A percentile compares a stretch with the other conserved stretches of the same genome.
Evolutionary conservation across 257 asterid genomes (phyloP).

Genomic region (Nicotiana tomentosiformis): DNA sequence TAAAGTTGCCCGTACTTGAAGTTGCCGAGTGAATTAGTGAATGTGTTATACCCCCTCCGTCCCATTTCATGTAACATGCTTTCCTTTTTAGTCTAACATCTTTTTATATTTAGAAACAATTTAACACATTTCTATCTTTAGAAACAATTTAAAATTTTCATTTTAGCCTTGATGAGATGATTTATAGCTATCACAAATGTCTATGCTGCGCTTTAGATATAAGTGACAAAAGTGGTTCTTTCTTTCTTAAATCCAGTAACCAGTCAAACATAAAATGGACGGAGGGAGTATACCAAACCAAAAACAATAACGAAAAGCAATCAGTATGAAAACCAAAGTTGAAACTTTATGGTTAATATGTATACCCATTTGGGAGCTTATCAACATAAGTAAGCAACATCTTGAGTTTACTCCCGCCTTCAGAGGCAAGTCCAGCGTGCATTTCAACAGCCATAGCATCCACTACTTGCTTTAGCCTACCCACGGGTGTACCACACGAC

Average conservation of each 20-base stretch:
- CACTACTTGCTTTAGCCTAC: slow-evolving; percentile 70
- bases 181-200: too few relatives aligned
- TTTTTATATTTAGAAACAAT: too few relatives aligned
- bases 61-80: too few relatives aligned
- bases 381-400: slow-evolving; percentile 80
- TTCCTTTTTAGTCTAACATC: too few relatives aligned
- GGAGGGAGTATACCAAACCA: background rate
- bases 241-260: too few relatives aligned
- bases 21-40: background rate
- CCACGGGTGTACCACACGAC: slow-evolving; percentile 57
- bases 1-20: background rate
- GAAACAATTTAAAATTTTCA: too few relatives aligned
- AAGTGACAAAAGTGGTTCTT: too few relatives aligned
- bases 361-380: slow-evolving; percentile 78
- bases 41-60: background rate
- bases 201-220: too few relatives aligned
- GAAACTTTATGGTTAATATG: background rate
- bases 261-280: too few relatives aligned
- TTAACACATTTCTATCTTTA: too few relatives aligned
- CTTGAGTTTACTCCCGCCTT: slow-evolving; percentile 89
- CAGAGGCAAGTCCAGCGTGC: slow-evolving; percentile 95
- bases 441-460: slow-evolving; percentile 96
- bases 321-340: background rate
- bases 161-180: too few relatives aligned
- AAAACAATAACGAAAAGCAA: background rate